phyloP scores from a whole-genome alignment of 306 rosid genomes.

The Canavalia gladiata region DNA sequence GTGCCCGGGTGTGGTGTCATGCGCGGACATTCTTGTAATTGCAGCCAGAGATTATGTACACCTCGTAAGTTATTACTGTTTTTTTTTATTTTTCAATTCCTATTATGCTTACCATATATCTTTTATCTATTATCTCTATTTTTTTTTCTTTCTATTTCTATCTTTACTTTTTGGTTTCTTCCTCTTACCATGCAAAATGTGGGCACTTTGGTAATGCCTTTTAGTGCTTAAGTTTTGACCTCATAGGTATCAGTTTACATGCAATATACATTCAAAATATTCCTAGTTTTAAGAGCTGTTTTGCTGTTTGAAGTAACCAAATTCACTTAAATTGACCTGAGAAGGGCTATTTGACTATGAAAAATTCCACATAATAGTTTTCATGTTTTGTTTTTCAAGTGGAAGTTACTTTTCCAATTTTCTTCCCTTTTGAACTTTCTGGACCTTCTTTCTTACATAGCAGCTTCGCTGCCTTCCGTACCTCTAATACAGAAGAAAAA shows the following conservation, averaged over 20 bases:
- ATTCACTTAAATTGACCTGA: conserved; percentile 8
- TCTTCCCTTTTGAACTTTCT: neutral
- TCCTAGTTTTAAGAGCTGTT: neutral
- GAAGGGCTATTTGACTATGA: neutral
- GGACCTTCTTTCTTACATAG: conserved; percentile 9
- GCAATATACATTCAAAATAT: conserved; percentile 22
- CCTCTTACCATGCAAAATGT: neutral
- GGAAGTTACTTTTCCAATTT: neutral
- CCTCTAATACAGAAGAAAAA: neutral
- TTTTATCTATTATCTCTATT: neutral
- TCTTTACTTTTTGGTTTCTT: neutral
- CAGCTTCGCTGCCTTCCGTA: conserved; percentile 28
- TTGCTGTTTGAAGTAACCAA: conserved; percentile 35
- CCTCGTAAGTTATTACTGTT: conserved; percentile 56
- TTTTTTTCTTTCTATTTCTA: neutral
- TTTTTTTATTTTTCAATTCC: conserved; percentile 7
- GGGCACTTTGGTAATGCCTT: neutral
- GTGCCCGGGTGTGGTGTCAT: conserved; percentile 88
- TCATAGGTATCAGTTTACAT: conserved; percentile 22
- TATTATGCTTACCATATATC: neutral
- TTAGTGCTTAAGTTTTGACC: conserved; percentile 26
- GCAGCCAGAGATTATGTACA: conserved; percentile 94
- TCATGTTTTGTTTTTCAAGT: neutral
- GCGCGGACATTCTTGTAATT: conserved; percentile 94
- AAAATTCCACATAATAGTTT: conserved; percentile 12